Percentiles rank a stretch among this genome's conserved stretches.
Evolutionary conservation across 73 alveolate genomes (phyloP).

Genomic region (Paramecium octaurelia): DNA sequence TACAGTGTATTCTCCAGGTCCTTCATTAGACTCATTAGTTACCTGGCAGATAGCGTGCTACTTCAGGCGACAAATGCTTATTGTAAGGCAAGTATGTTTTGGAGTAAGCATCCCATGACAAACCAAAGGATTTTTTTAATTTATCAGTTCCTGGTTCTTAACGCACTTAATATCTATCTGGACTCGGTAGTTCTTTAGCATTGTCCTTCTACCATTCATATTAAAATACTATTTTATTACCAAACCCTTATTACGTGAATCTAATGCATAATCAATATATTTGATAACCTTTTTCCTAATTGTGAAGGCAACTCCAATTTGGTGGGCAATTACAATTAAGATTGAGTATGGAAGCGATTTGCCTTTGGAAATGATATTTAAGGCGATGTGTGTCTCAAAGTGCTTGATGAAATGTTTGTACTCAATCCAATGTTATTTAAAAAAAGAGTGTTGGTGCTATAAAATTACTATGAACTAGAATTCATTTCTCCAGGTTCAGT

Average conservation of each 20-base stretch:
- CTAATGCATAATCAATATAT: neutral
- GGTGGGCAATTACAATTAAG: neutral
- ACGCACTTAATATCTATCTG: constrained; percentile 7
- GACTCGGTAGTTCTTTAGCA: constrained; percentile 22
- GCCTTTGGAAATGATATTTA: neutral
- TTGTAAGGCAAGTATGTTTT: constrained; percentile 7
- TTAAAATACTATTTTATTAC: neutral
- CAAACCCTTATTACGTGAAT: neutral
- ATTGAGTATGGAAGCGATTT: neutral
- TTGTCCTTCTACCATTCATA: neutral
- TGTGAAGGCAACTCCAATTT: neutral
- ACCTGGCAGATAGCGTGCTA: neutral
- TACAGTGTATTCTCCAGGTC: constrained; percentile 26
- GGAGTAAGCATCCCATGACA: constrained; percentile 5
- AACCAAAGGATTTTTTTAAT: neutral
- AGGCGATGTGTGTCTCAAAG: neutral
- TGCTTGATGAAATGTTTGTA: constrained; percentile 16
- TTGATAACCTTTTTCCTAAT: neutral
- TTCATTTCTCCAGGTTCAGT: neutral
- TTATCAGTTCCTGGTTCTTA: constrained; percentile 36
- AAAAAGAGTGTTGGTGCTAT: neutral
- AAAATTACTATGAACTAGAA: neutral
- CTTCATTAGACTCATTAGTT: neutral
- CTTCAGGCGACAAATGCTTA: neutral
- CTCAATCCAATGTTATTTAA: neutral